Evolutionary conservation across 73 alveolate species (phyloP), one percentile per base, ranked within the genome.

Genomic region (Blepharisma japonicum): DNA sequence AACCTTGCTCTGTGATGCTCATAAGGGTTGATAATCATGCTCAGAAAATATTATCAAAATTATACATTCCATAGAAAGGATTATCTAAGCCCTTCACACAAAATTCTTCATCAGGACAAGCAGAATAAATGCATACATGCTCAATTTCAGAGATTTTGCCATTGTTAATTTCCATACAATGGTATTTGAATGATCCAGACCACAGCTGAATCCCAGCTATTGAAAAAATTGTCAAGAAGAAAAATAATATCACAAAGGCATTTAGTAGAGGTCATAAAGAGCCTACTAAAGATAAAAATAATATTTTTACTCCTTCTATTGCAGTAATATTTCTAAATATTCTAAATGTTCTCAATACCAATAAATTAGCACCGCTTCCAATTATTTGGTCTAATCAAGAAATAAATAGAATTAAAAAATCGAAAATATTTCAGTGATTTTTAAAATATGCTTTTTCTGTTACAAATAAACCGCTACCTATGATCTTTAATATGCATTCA

Each of bases 241-340:
- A 96, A 14, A 94, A 55, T 20, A 94, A 81, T 70, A 96, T 94
- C 61, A 94, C 89, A 11, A 90, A 81, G 4, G 98, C 93, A 72
- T 94, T 95, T 21, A 91, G 88, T 53, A 96, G 91, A 21, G 96
- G 89, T 1, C 90, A 89, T n/a, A 94, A 81, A 39, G 98, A 85
- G 39, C 94, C 86, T 47, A 96, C 81, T 48, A 96, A 83, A 20
- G 98, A 96, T n/a, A 88, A 82, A 6, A 96, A 94, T 74, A 96
- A 87, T 50, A 92, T 87, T 80, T 93, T 88, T 11, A 96, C 77
- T 45, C 98, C 97, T 85, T 94, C 94, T 23, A 96, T 86, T 55
- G 96, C 85, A 55, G 98, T 92, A 47, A 96, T 94, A 23, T 98
- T 90, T 81, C 99, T 91, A n/a, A 96, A 68, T 51, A 96, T 95